Evolutionary conservation across 768 basidiomycete genomes (phyloP).

Genomic region (Lentinula raphanica): DNA sequence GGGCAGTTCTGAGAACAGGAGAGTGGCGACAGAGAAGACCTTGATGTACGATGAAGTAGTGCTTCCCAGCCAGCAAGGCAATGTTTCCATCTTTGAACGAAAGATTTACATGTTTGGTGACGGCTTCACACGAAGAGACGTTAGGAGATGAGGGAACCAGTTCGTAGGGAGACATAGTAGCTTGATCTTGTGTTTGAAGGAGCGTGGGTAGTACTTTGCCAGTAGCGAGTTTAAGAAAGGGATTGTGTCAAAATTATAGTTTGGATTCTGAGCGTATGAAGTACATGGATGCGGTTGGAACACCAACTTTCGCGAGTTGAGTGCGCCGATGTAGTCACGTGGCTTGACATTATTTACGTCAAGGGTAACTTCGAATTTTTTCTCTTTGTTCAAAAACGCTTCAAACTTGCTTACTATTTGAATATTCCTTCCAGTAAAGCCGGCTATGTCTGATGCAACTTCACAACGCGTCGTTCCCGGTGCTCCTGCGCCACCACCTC

Average conservation of each 20-base stretch:
- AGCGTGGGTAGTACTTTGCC: not conserved
- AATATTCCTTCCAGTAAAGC: conserved; percentile 18
- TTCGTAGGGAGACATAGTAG: conserved; percentile 3
- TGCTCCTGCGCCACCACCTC: conserved; percentile 57
- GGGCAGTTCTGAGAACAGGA: conserved; percentile 35
- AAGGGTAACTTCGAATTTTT: not conserved
- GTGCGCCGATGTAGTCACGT: too few relatives aligned
- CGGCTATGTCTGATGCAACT: conserved; percentile 16
- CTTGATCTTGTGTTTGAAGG: not conserved
- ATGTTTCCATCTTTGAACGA: conserved; percentile 70
- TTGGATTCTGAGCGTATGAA: not conserved
- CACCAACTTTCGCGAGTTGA: not conserved
- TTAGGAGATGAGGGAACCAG: not conserved
- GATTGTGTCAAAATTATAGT: not conserved
- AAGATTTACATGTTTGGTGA: conserved; percentile 43
- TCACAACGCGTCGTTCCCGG: conserved; percentile 66
- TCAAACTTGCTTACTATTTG: not conserved
- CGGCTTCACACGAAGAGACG: not conserved
- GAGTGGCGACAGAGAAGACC: conserved; percentile 67
- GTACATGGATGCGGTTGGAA: not conserved
- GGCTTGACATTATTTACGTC: too few relatives aligned
- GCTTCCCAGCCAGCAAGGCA: conserved; percentile 48
- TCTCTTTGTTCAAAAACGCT: not conserved
- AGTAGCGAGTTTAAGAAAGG: not conserved
- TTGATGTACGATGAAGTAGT: conserved; percentile 66